These are phyloP conservation scores for Trichoderma hamatum DNA, from an alignment of 2,329 filamentous ascomycete genomes.

Conservation along the genomic window DNA sequence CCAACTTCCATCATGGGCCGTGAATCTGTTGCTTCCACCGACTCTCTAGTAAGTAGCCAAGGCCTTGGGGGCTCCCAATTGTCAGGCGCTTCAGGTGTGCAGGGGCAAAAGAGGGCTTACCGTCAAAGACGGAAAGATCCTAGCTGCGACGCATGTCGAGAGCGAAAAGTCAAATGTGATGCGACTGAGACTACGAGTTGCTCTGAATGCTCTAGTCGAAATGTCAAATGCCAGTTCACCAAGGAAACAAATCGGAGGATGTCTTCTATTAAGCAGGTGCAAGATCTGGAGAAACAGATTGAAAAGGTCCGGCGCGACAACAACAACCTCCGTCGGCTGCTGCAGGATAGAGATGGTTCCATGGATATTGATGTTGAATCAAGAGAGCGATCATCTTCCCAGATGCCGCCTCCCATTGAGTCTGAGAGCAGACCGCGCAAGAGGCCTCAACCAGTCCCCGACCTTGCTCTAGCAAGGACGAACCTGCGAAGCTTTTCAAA, in stretches of 20 bases:
- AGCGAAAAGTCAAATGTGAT: constrained; percentile 86
- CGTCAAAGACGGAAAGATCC: constrained; percentile 94
- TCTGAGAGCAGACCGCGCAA: constrained; percentile 66
- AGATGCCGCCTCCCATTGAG: constrained; percentile 64
- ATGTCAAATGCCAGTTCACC: constrained; percentile 97
- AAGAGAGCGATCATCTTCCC: constrained; percentile 54
- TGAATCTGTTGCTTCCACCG: constrained; percentile 62
- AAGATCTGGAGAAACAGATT: constrained; percentile 93
- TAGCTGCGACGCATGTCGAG: constrained; percentile 94
- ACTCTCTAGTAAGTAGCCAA: constrained; percentile 60
- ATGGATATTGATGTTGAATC: constrained; percentile 54
- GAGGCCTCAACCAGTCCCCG: constrained; percentile 63
- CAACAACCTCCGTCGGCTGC: constrained; percentile 67
- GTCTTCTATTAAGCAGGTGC: constrained; percentile 99
- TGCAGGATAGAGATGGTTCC: constrained; percentile 55
- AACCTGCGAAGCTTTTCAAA: constrained; percentile 75
- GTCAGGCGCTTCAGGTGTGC: constrained; percentile 49
- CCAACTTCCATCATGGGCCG: constrained; percentile 56
- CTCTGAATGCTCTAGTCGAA: constrained; percentile 94
- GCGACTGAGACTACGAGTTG: constrained; percentile 95
- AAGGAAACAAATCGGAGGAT: constrained; percentile 98
- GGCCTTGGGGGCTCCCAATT: constrained; percentile 43
- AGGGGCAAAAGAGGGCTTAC: constrained; percentile 89
- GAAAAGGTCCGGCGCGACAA: constrained; percentile 80
- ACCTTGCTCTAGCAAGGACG: constrained; percentile 70